Conservation (phyloP, 1,284 basidiomycete genomes). For the Puccinia novopanici region DNA sequence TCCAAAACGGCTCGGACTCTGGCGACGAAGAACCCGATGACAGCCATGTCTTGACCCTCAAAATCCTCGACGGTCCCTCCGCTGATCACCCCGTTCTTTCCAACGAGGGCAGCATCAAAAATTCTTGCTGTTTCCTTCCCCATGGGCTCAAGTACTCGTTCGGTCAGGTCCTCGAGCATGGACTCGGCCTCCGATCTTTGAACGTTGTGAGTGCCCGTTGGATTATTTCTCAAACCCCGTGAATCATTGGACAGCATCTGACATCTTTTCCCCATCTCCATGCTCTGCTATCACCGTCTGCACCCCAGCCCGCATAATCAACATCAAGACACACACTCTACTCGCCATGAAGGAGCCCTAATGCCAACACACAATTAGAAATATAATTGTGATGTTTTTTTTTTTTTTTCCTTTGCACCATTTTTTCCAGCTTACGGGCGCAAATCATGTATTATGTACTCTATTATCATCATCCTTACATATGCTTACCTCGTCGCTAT, state of each 20-base stretch:
- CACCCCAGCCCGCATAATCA: not conserved
- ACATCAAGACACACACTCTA: not conserved
- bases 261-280: not conserved
- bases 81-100: not conserved
- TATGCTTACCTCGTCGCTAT: too few relatives aligned
- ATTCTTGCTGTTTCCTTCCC: not conserved
- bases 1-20: not conserved
- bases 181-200: conserved; percentile 8
- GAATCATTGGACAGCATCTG: not conserved
- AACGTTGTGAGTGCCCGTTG: not conserved
- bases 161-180: not conserved
- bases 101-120: not conserved
- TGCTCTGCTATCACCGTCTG: not conserved
- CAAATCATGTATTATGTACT: too few relatives aligned
- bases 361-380: not conserved
- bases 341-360: not conserved
- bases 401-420: not conserved
- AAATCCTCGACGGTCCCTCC: not conserved
- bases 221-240: too few relatives aligned
- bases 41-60: not conserved
- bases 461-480: too few relatives aligned
- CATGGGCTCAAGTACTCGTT: conserved; percentile 20
- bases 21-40: conserved; percentile 5
- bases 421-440: too few relatives aligned
- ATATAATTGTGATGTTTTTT: not conserved